Conservation (phyloP, 345 rosid genomes). For the Dipteronia dyeriana region DNA sequence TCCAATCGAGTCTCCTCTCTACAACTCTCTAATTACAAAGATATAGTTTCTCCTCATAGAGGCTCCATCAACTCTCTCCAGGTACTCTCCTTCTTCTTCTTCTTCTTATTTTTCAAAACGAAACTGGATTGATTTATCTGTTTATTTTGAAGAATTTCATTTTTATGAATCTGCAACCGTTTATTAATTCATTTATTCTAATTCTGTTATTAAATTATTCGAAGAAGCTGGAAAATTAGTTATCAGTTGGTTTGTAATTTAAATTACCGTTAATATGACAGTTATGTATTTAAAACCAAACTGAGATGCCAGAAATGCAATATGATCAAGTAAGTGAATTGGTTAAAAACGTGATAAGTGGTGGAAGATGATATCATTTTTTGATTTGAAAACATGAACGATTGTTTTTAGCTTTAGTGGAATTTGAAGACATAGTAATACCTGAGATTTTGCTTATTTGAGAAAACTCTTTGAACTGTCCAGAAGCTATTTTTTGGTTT, state of each 20-base stretch:
- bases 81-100: conserved; percentile 33
- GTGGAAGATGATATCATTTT: too few relatives aligned
- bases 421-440: neutral
- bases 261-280: neutral
- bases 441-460: neutral
- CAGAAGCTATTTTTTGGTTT: neutral
- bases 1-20: conserved; percentile 58
- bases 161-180: neutral
- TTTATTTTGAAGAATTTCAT: neutral
- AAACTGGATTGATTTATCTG: neutral
- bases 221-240: neutral
- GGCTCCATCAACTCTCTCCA: conserved; percentile 92
- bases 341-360: neutral
- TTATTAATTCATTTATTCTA: neutral
- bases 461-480: neutral
- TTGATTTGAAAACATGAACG: neutral
- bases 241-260: neutral
- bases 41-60: conserved; percentile 77
- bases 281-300: neutral
- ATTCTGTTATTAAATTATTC: neutral
- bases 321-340: neutral
- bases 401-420: neutral
- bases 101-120: neutral
- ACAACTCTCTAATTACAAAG: conserved; percentile 77
- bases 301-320: neutral